Evolutionary conservation across 495 filamentous ascomycete species (phyloP), one percentile per base, ranked within the genome.

Genomic region (Hapsidospora chrysogenum): DNA sequence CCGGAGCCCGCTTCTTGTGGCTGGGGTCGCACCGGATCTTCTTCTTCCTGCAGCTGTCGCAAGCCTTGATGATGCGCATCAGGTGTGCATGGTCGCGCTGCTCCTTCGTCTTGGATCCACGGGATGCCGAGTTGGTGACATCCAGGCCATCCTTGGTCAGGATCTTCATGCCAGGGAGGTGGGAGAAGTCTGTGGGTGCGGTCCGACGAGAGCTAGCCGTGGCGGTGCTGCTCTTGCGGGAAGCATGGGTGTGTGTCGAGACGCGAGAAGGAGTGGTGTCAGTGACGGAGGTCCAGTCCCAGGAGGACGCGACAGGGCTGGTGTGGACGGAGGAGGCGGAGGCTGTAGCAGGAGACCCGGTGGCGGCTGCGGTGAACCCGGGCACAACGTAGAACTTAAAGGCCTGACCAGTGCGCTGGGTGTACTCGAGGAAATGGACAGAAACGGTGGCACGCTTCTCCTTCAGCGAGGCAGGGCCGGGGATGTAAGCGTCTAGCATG

Each of bases 41-140:
- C 57, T 66, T 72, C 43, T 46, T 50, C 41, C 56, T 46, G 59
- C 68, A 72, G 33, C 58, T 41, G 25, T 68, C 65, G 49, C 68
- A 72, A 11, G 68, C 68, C 55, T 70, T 70, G 47, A 72, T 64
- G 46, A 66, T 65, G 17, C 68, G 49, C 66, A 72, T 72, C 20
- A 69, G 46, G 38, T 68, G 64, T 6, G 68, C 68, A 44, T 70
- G 68, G 34, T 72, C 68, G 17, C 68, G 56, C 49, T 72, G 66
- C 55, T 72, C 68, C 61, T 69, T 68, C 23, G 66, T 67, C 57
- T 72, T 72, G 49, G 61, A 66, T 15, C 68, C 68, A 15, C 66
- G 60, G 14, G 65, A 68, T 16, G 64, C 63, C 11, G 61, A 61
- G 53, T 64, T 64, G 32, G 68, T 72, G 30, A 72, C 57, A 44